Evolutionary conservation across 2,329 filamentous ascomycete genomes (phyloP).

Genomic region (Beauveria sp.): DNA sequence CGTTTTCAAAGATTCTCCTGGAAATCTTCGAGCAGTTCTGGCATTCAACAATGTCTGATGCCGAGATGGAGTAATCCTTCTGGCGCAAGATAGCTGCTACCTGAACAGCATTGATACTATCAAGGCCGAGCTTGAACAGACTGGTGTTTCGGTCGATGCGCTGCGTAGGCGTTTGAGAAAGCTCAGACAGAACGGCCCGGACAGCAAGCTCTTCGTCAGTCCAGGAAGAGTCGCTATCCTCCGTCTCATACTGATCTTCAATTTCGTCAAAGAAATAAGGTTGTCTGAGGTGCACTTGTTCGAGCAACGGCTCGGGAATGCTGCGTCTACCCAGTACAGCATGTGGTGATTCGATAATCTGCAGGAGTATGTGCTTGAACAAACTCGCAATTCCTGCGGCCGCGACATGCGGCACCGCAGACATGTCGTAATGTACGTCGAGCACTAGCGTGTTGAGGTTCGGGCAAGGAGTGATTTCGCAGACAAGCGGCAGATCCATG

Average conservation of each 20-base stretch:
- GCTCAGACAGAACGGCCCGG: constrained; percentile 46
- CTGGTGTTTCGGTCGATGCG: constrained; percentile 55
- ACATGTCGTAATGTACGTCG: constrained; percentile 55
- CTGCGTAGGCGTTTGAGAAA: constrained; percentile 44
- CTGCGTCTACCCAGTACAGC: constrained; percentile 13
- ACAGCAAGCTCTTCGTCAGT: constrained; percentile 29
- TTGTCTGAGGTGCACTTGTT: constrained; percentile 13
- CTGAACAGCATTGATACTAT: constrained; percentile 83
- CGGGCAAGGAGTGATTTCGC: constrained; percentile 59
- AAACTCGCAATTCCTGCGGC: constrained; percentile 22
- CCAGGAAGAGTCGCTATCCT: constrained; percentile 9
- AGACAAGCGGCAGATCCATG: constrained; percentile 72
- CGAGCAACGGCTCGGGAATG: constrained; percentile 17
- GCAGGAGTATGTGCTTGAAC: constrained; percentile 23
- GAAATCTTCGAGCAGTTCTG: constrained; percentile 37
- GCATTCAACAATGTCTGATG: constrained; percentile 66
- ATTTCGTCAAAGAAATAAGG: constrained; percentile 18
- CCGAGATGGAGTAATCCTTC: constrained; percentile 49
- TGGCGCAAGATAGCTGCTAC: constrained; percentile 61
- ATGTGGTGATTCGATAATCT: constrained; percentile 22
- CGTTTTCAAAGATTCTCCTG: constrained; percentile 8
- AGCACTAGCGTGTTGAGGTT: constrained; percentile 46
- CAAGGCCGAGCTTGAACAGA: constrained; percentile 81
- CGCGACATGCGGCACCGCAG: constrained; percentile 22
- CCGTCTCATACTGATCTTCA: constrained; percentile 8